These are phyloP conservation scores for Cladobotryum mycophilum DNA, from an alignment of 2,329 filamentous ascomycete species.

Conservation along the genomic window DNA sequence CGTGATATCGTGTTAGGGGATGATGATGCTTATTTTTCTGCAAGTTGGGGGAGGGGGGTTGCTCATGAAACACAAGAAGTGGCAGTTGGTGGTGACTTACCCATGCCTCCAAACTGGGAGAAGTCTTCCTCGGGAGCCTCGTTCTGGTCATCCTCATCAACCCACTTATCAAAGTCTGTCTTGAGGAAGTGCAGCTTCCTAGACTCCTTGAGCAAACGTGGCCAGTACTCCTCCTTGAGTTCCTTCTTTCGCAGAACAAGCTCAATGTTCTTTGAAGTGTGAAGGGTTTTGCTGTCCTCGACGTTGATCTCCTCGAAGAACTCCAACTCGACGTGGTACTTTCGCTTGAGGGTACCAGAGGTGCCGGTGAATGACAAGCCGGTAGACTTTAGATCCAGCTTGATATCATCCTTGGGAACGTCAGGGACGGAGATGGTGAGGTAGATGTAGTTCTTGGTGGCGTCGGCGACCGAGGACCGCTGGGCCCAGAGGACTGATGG, in stretches of 20 bases:
- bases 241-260: conserved; percentile 96
- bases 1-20: conserved; percentile 1
- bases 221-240: conserved; percentile 91
- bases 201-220: conserved; percentile 80
- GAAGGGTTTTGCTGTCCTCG: conserved; percentile 75
- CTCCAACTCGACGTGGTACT: conserved; percentile 79
- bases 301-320: conserved; percentile 89
- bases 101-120: conserved; percentile 61
- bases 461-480: conserved; percentile 75
- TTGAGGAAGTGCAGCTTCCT: conserved; percentile 94
- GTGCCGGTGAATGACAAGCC: conserved; percentile 75
- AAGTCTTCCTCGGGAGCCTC: conserved; percentile 78
- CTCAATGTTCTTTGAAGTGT: conserved; percentile 83
- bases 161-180: conserved; percentile 99
- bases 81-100: conserved; percentile 32
- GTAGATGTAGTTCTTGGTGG: conserved; percentile 90
- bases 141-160: conserved; percentile 97
- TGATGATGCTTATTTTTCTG: background rate
- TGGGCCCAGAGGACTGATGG: conserved; percentile 89
- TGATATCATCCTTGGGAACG: conserved; percentile 66
- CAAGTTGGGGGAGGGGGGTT: background rate
- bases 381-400: conserved; percentile 76
- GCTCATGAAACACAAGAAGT: no score
- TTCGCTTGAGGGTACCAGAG: conserved; percentile 77
- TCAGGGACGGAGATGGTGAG: conserved; percentile 87